A percentile compares a stretch with the other conserved stretches of the same genome.
Conservation (phyloP, 2,329 filamentous ascomycete species). For the Diaporthe sp. region DNA sequence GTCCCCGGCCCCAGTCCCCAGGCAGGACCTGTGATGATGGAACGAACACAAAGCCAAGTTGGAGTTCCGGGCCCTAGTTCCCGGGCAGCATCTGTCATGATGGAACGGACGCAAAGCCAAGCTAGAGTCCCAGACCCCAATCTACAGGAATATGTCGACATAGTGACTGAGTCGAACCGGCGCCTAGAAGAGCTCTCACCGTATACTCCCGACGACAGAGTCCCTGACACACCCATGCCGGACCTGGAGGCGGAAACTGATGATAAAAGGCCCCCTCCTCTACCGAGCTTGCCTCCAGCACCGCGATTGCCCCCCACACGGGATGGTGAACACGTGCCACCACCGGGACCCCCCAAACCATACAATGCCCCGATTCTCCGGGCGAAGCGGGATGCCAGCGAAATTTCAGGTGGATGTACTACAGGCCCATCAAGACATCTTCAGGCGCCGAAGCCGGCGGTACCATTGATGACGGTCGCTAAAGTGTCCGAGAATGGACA, state of each 20-base stretch:
- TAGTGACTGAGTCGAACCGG: not conserved
- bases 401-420: constrained; percentile 9
- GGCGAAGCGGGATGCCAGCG: not conserved
- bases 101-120: not conserved
- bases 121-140: not conserved
- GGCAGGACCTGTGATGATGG: not conserved
- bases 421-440: not conserved
- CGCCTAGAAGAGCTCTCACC: not conserved
- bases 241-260: too few relatives aligned
- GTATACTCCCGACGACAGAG: not conserved
- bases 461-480: not conserved
- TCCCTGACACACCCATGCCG: constrained; percentile 9
- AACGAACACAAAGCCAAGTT: not conserved
- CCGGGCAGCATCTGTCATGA: not conserved
- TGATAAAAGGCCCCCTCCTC: too few relatives aligned
- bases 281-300: not conserved
- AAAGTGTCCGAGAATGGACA: not conserved
- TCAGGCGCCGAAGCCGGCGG: not conserved
- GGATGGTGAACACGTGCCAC: not conserved
- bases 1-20: not conserved
- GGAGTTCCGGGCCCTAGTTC: not conserved
- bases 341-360: not conserved
- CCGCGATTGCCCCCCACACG: not conserved
- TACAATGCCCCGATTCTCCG: too few relatives aligned
- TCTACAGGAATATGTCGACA: not conserved